Evolutionary conservation across 768 basidiomycete species (phyloP).

Genomic region (Tricholoma sp.): DNA sequence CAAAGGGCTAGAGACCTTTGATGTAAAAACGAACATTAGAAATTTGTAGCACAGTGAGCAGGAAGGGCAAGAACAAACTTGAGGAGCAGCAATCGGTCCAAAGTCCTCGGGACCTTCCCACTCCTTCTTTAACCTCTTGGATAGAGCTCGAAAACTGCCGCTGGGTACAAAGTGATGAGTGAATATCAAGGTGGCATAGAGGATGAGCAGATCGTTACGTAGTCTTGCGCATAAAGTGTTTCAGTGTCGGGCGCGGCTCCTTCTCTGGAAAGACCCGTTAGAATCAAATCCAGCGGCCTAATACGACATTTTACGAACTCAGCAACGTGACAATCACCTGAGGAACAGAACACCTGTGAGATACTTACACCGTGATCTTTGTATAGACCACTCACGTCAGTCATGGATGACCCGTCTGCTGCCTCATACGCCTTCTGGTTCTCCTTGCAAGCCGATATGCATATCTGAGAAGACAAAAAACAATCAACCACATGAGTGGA

Average conservation of each 20-base stretch:
- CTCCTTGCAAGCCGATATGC: constrained; percentile 2
- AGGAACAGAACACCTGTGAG: neutral
- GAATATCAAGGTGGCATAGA: neutral
- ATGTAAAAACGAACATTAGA: neutral
- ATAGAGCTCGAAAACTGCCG: neutral
- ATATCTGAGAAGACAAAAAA: neutral
- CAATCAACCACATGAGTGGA: neutral
- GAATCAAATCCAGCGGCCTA: neutral
- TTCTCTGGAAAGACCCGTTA: neutral
- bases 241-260: neutral
- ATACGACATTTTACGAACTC: neutral
- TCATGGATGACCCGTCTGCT: constrained; percentile 1
- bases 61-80: neutral
- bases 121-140: neutral
- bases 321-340: neutral
- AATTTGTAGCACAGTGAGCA: neutral
- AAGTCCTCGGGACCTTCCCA: neutral
- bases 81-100: neutral
- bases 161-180: neutral
- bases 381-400: neutral
- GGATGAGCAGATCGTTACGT: neutral
- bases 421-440: neutral
- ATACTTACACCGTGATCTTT: neutral
- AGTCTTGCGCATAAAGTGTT: neutral
- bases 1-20: neutral